Evolutionary conservation across 2,329 filamentous ascomycete genomes (phyloP).

Genomic region (Beauveria brongniartii): DNA sequence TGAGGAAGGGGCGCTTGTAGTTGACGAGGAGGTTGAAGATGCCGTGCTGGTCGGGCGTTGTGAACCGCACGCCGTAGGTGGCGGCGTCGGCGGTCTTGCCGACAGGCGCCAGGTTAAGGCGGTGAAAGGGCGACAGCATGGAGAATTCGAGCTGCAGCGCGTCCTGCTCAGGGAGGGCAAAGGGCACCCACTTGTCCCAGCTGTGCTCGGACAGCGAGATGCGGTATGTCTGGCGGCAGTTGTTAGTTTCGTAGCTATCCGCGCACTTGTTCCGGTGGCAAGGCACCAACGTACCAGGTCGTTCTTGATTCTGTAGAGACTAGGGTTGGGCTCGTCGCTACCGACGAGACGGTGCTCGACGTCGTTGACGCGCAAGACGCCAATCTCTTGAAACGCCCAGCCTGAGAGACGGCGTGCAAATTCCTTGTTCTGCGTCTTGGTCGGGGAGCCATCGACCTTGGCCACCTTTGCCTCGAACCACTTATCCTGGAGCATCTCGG

Average conservation of each 20-base stretch:
- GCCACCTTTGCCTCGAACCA: slow-evolving; percentile 82
- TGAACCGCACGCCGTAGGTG: slow-evolving; percentile 68
- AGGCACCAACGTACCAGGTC: slow-evolving; percentile 65
- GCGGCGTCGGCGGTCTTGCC: slow-evolving; percentile 57
- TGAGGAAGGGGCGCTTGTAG: slow-evolving; percentile 92
- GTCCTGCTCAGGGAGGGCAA: slow-evolving; percentile 61
- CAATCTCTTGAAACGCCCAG: slow-evolving; percentile 95
- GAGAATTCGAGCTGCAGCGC: slow-evolving; percentile 89
- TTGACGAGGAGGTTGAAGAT: slow-evolving; percentile 98
- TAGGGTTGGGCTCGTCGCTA: slow-evolving; percentile 63
- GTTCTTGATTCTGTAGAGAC: slow-evolving; percentile 92
- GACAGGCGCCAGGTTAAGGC: slow-evolving; percentile 59
- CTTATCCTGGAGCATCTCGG: slow-evolving; percentile 77
- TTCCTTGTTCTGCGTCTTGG: slow-evolving; percentile 67
- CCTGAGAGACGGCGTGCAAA: slow-evolving; percentile 79
- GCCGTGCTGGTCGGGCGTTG: slow-evolving; percentile 89
- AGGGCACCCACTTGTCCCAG: slow-evolving; percentile 67
- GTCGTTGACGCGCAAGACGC: slow-evolving; percentile 76
- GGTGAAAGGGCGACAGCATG: slow-evolving; percentile 98
- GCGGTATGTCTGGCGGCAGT: slow-evolving; percentile 59
- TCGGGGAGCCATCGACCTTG: slow-evolving; percentile 39
- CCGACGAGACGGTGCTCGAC: slow-evolving; percentile 65
- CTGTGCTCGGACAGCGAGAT: slow-evolving; percentile 85
- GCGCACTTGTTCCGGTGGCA: not conserved
- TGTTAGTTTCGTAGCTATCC: not conserved